Conservation (phyloP, 495 filamentous ascomycete genomes). For the Hapsidospora chrysogenum region DNA sequence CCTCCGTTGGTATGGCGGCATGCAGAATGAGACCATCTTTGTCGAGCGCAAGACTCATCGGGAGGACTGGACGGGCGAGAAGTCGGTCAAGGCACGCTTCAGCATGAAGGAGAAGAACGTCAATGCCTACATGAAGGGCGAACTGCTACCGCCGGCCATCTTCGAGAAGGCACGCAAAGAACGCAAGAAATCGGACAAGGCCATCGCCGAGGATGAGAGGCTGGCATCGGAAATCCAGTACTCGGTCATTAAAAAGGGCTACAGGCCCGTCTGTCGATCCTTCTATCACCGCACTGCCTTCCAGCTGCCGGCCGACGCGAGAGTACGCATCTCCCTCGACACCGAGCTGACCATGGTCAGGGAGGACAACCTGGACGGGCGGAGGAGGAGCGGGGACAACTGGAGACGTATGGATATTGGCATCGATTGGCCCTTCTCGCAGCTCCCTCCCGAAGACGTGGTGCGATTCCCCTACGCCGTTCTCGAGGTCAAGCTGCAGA, state of each 20-base stretch:
- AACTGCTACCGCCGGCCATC: constrained; percentile 60
- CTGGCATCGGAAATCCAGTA: constrained; percentile 89
- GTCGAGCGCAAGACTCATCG: constrained; percentile 96
- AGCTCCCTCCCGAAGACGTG: constrained; percentile 69
- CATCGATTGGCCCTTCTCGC: constrained; percentile 85
- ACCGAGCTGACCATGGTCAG: constrained; percentile 88
- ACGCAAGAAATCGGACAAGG: constrained; percentile 76
- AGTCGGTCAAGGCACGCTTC: constrained; percentile 95
- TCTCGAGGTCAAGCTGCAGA: constrained; percentile 95
- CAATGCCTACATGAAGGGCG: constrained; percentile 70
- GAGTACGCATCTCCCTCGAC: constrained; percentile 92
- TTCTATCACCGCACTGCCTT: constrained; percentile 98
- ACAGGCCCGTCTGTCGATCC: constrained; percentile 73
- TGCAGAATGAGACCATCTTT: constrained; percentile 88
- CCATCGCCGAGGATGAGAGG: constrained; percentile 79
- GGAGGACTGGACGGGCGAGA: constrained; percentile 98
- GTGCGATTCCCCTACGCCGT: constrained; percentile 92
- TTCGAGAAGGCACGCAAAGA: constrained; percentile 94
- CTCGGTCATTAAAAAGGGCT: constrained; percentile 64
- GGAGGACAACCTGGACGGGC: constrained; percentile 86
- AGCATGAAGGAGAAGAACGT: constrained; percentile 92
- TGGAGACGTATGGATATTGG: constrained; percentile 98
- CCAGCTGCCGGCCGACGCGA: constrained; percentile 88
- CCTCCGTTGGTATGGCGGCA: constrained; percentile 92
- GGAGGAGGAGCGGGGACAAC: constrained; percentile 60